Base-by-base conservation (phyloP, 106 monocot genomes). In the Cymbidium sinense region DNA sequence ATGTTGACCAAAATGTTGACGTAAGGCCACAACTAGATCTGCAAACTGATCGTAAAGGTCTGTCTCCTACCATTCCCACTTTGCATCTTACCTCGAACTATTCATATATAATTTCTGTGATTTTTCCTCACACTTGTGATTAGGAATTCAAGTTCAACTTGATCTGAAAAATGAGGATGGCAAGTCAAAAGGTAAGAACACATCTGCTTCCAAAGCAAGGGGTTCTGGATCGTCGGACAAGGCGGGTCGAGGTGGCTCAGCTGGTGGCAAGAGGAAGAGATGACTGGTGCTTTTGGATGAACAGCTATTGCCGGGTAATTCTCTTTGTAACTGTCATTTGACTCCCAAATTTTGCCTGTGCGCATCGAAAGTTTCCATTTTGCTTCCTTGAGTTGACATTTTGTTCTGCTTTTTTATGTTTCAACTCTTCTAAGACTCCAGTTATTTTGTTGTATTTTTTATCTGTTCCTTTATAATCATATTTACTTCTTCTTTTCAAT, bases 121-220 rank as follows among this genome's bases (percentile, higher is more conserved):
- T 27, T 0, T 25, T n/a, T 36, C 7, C 4, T 27, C 18, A 23
- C 23, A 39, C 36, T 25, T 23, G 64, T 64, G n/a, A 55, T 34
- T 65, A 95, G 95, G 95, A 23, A 84, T 95, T 39, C 88, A 87
- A 82, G 95, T 95, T 69, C 85, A 87, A 79, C 79, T 95, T 67
- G 86, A 95, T 80, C 81, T 95, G 80, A 93, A 93, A 74, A 86
- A 39, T 35, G 80, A 79, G 34, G 95, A 47, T 23, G 77, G 28
- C 12, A 87, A 73, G 31, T 81, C 90, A 8, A 91, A 69, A 7
- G 39, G 73, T 0, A 90, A 85, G 79, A 92, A 84, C 76, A 73
- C 84, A 2, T 81, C 88, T 21, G 82, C 85, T 43, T 81, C 86
- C 74, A 90, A 83, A 83, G 75, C 89, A 2, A 86, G 76, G 78